phyloP scores from a whole-genome alignment of 148 eudicot species.

The Spergularia bocconei region DNA sequence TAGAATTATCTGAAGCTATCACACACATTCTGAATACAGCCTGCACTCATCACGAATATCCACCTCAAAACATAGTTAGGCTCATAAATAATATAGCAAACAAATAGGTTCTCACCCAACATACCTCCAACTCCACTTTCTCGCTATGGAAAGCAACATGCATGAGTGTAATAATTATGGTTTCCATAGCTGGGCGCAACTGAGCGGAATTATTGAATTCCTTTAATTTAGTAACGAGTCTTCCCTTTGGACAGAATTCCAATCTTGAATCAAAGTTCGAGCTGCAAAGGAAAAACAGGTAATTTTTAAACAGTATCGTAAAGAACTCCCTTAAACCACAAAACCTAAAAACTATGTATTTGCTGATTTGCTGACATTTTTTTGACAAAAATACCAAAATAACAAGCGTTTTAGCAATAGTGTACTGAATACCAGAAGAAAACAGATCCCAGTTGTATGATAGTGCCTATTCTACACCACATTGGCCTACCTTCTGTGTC shows the following conservation, averaged over 20 bases:
- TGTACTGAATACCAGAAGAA: not conserved
- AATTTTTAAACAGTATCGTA: not conserved
- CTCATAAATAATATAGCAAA: not conserved
- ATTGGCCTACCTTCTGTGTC: not conserved
- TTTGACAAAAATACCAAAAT: not conserved
- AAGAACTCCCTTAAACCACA: conserved; percentile 1
- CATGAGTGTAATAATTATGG: conserved; percentile 69
- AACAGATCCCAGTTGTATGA: no score
- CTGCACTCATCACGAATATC: conserved; percentile 42
- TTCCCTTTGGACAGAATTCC: conserved; percentile 56
- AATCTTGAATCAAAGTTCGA: conserved; percentile 76
- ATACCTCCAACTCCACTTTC: conserved; percentile 86
- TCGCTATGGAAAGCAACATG: conserved; percentile 84
- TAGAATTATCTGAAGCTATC: conserved; percentile 70
- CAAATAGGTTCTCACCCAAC: not conserved
- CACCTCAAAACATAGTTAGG: conserved; percentile 6
- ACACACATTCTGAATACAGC: conserved; percentile 83
- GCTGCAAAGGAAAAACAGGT: conserved; percentile 37
- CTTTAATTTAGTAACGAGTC: conserved; percentile 57
- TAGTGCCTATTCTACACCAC: not conserved
- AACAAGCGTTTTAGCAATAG: not conserved
- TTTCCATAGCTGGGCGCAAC: conserved; percentile 66
- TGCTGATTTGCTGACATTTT: not conserved
- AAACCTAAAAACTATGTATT: not conserved
- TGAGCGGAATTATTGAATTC: conserved; percentile 59